Evolutionary conservation across 441 rosid genomes (phyloP).

Genomic region (Heliophila coronopifolia): DNA sequence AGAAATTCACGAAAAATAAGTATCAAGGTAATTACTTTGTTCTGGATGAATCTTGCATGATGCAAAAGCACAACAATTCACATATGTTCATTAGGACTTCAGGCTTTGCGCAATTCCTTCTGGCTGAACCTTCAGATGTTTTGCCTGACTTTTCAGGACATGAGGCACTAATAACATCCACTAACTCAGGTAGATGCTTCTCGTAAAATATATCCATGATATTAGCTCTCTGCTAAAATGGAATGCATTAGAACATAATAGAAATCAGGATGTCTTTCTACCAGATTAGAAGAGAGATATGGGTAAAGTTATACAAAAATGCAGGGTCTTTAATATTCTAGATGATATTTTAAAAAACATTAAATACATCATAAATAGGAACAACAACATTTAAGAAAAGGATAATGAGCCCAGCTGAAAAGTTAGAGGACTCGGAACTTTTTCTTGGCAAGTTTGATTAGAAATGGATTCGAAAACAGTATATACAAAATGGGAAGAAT

Average conservation of each 20-base stretch:
- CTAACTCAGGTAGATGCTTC: conserved; percentile 82
- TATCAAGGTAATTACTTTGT: conserved; percentile 57
- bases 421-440: neutral
- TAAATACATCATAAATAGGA: neutral
- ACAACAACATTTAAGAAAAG: neutral
- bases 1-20: conserved; percentile 9
- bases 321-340: neutral
- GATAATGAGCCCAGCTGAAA: neutral
- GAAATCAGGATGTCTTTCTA: conserved; percentile 7
- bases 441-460: conserved; percentile 4
- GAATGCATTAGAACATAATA: conserved; percentile 1
- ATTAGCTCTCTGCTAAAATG: conserved; percentile 68
- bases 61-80: conserved; percentile 93
- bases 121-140: conserved; percentile 40
- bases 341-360: conserved; percentile 1
- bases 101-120: conserved; percentile 58
- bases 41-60: conserved; percentile 87
- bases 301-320: conserved; percentile 5
- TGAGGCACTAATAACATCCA: conserved; percentile 80
- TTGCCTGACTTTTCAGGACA: conserved; percentile 48
- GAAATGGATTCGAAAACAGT: neutral
- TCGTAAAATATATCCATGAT: conserved; percentile 91
- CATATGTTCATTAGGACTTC: conserved; percentile 87
- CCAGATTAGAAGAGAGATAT: conserved; percentile 18
- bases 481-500: conserved; percentile 3